Conservation (phyloP, 768 basidiomycete genomes). For the Nevesoporus exiguus region DNA sequence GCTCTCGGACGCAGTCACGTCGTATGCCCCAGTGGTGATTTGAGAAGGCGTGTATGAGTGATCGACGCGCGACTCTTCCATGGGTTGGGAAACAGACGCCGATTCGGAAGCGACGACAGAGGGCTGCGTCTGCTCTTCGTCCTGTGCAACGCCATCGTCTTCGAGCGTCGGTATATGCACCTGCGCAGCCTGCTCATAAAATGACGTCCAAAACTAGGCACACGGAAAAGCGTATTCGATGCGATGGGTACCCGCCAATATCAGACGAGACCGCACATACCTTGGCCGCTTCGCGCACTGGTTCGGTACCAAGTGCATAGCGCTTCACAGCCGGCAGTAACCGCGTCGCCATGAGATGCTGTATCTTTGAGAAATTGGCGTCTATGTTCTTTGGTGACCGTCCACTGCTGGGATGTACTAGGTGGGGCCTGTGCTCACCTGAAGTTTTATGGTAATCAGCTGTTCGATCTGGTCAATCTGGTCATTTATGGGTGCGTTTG, state of each 20-base stretch:
- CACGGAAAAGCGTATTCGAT: neutral
- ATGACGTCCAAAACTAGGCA: constrained; percentile 89
- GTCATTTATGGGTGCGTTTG: constrained; percentile 61
- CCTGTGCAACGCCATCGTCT: constrained; percentile 58
- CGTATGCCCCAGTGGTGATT: constrained; percentile 21
- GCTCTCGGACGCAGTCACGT: constrained; percentile 52
- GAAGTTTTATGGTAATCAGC: constrained; percentile 86
- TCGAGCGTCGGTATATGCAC: constrained; percentile 76
- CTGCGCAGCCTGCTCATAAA: constrained; percentile 92
- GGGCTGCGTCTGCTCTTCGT: constrained; percentile 43
- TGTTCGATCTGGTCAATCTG: constrained; percentile 97
- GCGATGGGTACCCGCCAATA: neutral
- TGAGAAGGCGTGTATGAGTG: constrained; percentile 13
- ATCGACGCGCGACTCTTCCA: constrained; percentile 6
- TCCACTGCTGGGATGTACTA: constrained; percentile 6
- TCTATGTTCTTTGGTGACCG: constrained; percentile 69
- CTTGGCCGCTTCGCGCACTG: constrained; percentile 87
- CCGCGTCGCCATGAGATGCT: constrained; percentile 75
- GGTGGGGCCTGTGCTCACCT: constrained; percentile 44
- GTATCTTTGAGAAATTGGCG: constrained; percentile 88
- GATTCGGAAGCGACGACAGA: constrained; percentile 18
- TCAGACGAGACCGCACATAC: constrained; percentile 40
- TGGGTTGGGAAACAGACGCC: constrained; percentile 8
- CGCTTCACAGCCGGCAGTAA: constrained; percentile 87
- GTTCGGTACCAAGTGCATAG: constrained; percentile 83